Percentiles rank a stretch among this genome's conserved stretches.
These are phyloP conservation scores for Aegilops longissima DNA, from an alignment of 176 grass and related monocot species.

Conservation along the genomic window DNA sequence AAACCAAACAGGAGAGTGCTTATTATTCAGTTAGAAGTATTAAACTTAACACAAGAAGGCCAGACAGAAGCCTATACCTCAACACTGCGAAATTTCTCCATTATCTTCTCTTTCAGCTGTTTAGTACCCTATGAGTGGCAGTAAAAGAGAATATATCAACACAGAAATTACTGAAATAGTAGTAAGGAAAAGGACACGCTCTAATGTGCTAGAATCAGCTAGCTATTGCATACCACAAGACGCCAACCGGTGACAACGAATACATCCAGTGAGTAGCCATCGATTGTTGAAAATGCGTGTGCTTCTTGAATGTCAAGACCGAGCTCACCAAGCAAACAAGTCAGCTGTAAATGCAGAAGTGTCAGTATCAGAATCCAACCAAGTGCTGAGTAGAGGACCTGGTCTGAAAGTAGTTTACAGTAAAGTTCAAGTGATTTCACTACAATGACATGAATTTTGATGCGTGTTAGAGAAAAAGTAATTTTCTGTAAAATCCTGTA, in stretches of 20 bases:
- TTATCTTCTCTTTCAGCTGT: conserved; percentile 42
- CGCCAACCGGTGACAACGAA: conserved; percentile 86
- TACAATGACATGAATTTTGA: background rate
- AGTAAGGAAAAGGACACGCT: background rate
- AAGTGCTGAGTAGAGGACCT: background rate
- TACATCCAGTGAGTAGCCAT: conserved; percentile 79
- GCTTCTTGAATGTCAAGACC: conserved; percentile 95
- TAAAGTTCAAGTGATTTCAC: conserved; percentile 10
- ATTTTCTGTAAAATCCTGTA: background rate
- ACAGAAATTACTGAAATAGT: conserved; percentile 4
- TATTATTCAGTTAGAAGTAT: background rate
- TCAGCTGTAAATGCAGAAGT: conserved; percentile 54
- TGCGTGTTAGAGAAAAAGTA: background rate
- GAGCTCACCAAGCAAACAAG: conserved; percentile 71
- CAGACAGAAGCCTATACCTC: conserved; percentile 46
- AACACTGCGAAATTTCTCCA: conserved; percentile 52
- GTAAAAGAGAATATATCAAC: background rate
- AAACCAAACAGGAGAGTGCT: background rate
- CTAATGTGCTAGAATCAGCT: background rate
- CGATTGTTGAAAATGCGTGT: conserved; percentile 83
- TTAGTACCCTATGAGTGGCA: conserved; percentile 51
- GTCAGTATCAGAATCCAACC: background rate
- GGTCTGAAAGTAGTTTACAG: background rate
- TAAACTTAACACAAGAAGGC: background rate
- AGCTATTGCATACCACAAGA: conserved; percentile 53